Evolutionary conservation across 2,329 filamentous ascomycete genomes (phyloP).

Genomic region (Phaeosphaeriaceae sp.): DNA sequence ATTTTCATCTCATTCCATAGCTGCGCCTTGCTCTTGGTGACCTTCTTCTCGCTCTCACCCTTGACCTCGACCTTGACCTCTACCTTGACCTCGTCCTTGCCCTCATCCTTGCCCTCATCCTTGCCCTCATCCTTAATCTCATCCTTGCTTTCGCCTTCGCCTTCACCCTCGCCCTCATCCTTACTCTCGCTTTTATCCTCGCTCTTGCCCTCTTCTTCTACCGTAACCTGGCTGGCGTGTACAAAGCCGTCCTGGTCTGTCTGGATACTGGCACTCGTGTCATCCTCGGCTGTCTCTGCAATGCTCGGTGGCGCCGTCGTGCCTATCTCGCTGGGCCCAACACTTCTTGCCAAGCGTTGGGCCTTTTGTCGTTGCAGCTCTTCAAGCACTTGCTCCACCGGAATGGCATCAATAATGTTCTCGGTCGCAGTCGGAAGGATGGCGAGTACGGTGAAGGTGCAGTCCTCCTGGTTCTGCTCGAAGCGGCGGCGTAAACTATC

Average conservation of each 20-base stretch:
- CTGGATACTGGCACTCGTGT: slow-evolving; percentile 77
- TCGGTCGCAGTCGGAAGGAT: slow-evolving; percentile 90
- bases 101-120: too few species aligned
- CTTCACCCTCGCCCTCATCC: slow-evolving; percentile 54
- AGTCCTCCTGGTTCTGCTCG: slow-evolving; percentile 98
- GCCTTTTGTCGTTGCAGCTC: slow-evolving; percentile 94
- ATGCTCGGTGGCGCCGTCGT: slow-evolving; percentile 70
- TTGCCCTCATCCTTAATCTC: slow-evolving; percentile 44
- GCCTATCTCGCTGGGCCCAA: slow-evolving; percentile 62
- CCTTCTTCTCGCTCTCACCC: slow-evolving; percentile 49
- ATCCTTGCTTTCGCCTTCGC: slow-evolving; percentile 49
- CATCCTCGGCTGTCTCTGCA: slow-evolving; percentile 70
- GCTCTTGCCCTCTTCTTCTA: slow-evolving; percentile 56
- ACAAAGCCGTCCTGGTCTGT: slow-evolving; percentile 74
- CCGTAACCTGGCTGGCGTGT: slow-evolving; percentile 75
- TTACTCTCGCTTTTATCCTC: slow-evolving; percentile 45
- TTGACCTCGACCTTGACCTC: slow-evolving; percentile 52
- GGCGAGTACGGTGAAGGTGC: slow-evolving; percentile 96
- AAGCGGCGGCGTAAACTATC: slow-evolving; percentile 88
- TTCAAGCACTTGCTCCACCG: slow-evolving; percentile 90
- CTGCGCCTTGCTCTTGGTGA: slow-evolving; percentile 85
- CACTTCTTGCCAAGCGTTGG: slow-evolving; percentile 68
- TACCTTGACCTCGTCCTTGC: slow-evolving; percentile 66
- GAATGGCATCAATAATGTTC: slow-evolving; percentile 84
- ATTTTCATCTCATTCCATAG: slow-evolving; percentile 98